Evolutionary conservation across 495 filamentous ascomycete genomes (phyloP), one percentile per base, ranked within the genome.

Genomic region (Talaromyces nanjingensis): DNA sequence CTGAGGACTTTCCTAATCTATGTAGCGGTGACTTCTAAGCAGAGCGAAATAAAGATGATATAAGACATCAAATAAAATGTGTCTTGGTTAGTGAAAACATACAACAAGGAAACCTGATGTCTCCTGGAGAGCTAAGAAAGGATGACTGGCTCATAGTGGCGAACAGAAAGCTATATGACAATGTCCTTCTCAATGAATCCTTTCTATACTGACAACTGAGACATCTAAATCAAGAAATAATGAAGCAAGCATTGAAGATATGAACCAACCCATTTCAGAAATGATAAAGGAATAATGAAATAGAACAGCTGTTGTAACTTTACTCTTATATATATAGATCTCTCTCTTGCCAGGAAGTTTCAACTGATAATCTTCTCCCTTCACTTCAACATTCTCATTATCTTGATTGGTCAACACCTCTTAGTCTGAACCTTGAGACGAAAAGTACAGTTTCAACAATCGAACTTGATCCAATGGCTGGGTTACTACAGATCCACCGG

Each of bases 211-310:
- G 45, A 49, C 45, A 49, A 49, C 45, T 49, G 45, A 49, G 16
- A 49, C 45, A 49, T 49, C 45, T 20, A 49, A 49, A 49, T 49
- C 45, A 49, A 49, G 45, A 49, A 49, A 49, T 49, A 49, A 49
- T 49, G 16, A 49, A 49, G 45, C 45, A 49, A 24, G 22, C 22
- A 24, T 49, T 49, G 45, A 49, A 49, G 14, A 49, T 49, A 49
- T 49, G 45, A 49, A 20, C 6, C 16, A 49, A 20, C 18, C 16
- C 11, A 20, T 49, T 49, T 49, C 18, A 49, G 45, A 49, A 14
- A 49, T 49, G 45, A 49, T 49, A 20, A 49, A 16, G 5, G 45
- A 49, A 49, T 49, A 34, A 34, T 34, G 33, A 34, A 34, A 34
- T 34, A 6, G 33, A 29, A 29, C 27, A 29, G 27, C 27, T 29